A percentile compares a stretch with the other conserved stretches of the same genome.
These are phyloP conservation scores for Gardenia jasminoides DNA, from an alignment of 257 asterid genomes.

Conservation along the genomic window DNA sequence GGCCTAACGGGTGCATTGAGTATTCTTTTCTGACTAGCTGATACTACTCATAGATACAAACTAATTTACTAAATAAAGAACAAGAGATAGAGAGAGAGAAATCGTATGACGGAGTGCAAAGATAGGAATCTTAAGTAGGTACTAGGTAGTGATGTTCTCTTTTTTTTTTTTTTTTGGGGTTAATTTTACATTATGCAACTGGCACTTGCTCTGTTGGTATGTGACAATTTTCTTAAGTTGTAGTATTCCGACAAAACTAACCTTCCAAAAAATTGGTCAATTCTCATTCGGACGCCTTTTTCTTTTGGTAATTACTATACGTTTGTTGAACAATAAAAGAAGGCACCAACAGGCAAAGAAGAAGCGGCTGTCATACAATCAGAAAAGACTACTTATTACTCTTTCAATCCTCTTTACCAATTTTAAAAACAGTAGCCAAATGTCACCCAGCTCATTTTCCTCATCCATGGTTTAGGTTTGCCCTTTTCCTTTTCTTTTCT, in stretches of 20 bases:
- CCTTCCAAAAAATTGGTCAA: too few species aligned
- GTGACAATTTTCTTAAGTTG: neutral
- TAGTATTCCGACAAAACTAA: neutral
- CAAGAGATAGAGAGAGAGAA: too few species aligned
- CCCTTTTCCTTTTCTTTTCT: constrained; percentile 1
- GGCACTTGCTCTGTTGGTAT: neutral
- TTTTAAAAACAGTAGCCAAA: neutral
- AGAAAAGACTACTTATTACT: neutral
- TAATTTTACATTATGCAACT: too few species aligned
- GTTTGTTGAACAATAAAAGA: neutral
- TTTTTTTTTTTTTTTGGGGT: too few species aligned
- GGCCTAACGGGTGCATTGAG: too few species aligned
- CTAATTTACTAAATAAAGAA: too few species aligned
- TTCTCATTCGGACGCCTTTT: too few species aligned
- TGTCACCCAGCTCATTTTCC: constrained; percentile 11
- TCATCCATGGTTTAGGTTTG: constrained; percentile 29
- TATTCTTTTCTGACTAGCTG: too few species aligned
- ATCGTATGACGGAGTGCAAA: too few species aligned
- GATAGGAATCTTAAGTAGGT: too few species aligned
- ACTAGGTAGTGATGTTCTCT: too few species aligned
- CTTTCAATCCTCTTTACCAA: neutral
- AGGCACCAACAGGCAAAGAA: neutral
- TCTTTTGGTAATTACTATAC: neutral
- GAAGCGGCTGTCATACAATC: neutral
- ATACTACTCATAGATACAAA: too few species aligned